Base-by-base conservation (phyloP, 192 early-diverging fungal genomes). In the Linnemannia zychae region DNA sequence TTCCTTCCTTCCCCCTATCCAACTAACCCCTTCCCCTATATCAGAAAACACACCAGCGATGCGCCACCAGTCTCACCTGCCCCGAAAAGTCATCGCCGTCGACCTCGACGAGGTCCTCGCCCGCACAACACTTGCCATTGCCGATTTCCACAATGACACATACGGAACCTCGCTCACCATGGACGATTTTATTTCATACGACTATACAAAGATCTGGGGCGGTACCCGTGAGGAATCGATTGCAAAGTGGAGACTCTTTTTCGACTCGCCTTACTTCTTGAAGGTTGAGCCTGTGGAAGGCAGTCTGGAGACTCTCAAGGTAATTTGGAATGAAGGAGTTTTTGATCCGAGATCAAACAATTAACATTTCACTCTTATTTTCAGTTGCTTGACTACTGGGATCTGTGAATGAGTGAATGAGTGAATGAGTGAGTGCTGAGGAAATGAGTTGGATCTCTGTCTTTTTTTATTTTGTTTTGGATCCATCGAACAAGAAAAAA, bases 51-150 rank as follows among this genome's bases (percentile, higher is more conserved):
- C 40, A 44, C 40, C 40, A 44, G 3, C 52, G 70, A 82, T 85
- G 77, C 83, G 83, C 63, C 71, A 88, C 38, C 72, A 88, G 46
- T 31, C 74, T 33, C 69, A 82, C 46, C 38, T 77, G n/a, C 80
- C 75, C 66, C 80, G 88, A 49, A 85, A 86, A 66, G 80, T 89
- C 52, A 86, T 91, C 70, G 90, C 90, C 72, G 88, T 90, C 57
- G 88, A 92, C 80, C 77, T 93, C 34, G 92, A 93, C 77, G 88
- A 92, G 65, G 91, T 91, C 53, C 87, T 93, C 15, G 81, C 87
- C 60, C 80, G 87, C 57, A 92, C 91, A 7, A 44, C 87, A 1
- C 79, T 89, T 38, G 90, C 90, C 4, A 79, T 93, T 16, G 88
- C 90, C 47, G 77, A 88, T 36, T 93, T 88, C 74, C 92, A 93